Evolutionary conservation across 192 early-diverging fungal species (phyloP).

Genomic region (Coemansia sp.): DNA sequence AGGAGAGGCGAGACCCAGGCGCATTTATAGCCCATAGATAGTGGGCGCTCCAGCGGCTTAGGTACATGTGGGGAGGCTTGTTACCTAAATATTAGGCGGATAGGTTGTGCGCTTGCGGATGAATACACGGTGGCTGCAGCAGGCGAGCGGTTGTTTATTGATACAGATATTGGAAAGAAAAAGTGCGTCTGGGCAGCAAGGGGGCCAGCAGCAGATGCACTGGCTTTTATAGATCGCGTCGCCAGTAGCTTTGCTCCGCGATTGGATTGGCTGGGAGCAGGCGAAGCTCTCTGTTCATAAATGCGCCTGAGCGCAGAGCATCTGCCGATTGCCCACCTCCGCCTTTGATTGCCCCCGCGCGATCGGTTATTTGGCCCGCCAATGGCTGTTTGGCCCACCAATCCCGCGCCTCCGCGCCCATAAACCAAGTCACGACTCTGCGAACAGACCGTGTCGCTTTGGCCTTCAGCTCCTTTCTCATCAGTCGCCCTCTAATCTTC

Average conservation of each 20-base stretch:
- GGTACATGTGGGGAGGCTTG: not conserved
- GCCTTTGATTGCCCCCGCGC: constrained; percentile 7
- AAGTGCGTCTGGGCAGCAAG: not conserved
- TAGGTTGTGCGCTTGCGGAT: not conserved
- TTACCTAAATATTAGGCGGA: not conserved
- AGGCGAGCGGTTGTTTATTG: constrained; percentile 8
- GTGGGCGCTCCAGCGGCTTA: not conserved
- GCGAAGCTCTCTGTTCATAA: not conserved
- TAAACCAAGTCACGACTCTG: constrained; percentile 3
- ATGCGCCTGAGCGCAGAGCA: not conserved
- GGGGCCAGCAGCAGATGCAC: not conserved
- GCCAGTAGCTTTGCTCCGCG: not conserved
- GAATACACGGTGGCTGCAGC: constrained; percentile 9
- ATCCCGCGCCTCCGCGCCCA: not conserved
- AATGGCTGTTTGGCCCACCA: not conserved
- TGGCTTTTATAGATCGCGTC: constrained; percentile 2
- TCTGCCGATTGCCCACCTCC: constrained; percentile 9
- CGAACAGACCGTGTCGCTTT: constrained; percentile 3
- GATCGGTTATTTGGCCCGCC: not conserved
- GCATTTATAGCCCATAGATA: not conserved
- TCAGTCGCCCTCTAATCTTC: not conserved
- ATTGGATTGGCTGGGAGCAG: not conserved
- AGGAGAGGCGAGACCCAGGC: not conserved
- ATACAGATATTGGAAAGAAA: constrained; percentile 5
- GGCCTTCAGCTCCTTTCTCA: not conserved